phyloP scores from a whole-genome alignment of 495 filamentous ascomycete species.

The Hypoxylon intermedium region DNA sequence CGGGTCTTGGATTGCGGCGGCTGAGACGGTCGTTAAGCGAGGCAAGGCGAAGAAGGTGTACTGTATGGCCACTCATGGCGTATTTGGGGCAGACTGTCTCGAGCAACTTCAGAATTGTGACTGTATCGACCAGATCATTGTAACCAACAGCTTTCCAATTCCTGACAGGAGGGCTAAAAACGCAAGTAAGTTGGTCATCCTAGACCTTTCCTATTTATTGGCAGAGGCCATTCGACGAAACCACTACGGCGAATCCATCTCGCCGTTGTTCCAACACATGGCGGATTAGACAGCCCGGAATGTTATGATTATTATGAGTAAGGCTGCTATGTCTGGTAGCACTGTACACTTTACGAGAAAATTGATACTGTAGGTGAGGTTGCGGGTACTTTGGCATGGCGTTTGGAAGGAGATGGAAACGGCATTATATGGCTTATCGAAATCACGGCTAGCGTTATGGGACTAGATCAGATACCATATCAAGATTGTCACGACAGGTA shows the following conservation, averaged over 20 bases:
- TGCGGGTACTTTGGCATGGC: conserved; percentile 32
- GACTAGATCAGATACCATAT: conserved; percentile 39
- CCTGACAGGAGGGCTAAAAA: conserved; percentile 69
- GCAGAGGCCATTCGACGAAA: conserved; percentile 93
- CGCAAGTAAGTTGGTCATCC: conserved; percentile 82
- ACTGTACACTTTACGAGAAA: conserved; percentile 34
- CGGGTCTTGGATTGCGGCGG: conserved; percentile 97
- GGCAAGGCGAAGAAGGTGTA: conserved; percentile 93
- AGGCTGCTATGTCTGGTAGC: conserved; percentile 34
- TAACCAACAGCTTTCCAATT: conserved; percentile 97
- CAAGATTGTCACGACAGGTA: conserved; percentile 35
- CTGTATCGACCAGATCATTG: conserved; percentile 91
- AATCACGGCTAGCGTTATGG: conserved; percentile 31
- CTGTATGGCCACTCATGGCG: conserved; percentile 94
- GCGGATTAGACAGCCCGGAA: conserved; percentile 54
- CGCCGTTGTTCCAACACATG: conserved; percentile 79
- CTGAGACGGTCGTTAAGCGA: conserved; percentile 93
- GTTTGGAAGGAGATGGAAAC: conserved; percentile 29
- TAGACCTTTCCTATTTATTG: conserved; percentile 86
- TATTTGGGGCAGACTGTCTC: conserved; percentile 88
- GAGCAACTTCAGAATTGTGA: conserved; percentile 90
- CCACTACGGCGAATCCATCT: conserved; percentile 90
- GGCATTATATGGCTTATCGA: conserved; percentile 23
- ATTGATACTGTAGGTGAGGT: conserved; percentile 31
- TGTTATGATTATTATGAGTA: conserved; percentile 34